phyloP scores from a whole-genome alignment of 306 rosid genomes.

The Oemleria cerasiformis region DNA sequence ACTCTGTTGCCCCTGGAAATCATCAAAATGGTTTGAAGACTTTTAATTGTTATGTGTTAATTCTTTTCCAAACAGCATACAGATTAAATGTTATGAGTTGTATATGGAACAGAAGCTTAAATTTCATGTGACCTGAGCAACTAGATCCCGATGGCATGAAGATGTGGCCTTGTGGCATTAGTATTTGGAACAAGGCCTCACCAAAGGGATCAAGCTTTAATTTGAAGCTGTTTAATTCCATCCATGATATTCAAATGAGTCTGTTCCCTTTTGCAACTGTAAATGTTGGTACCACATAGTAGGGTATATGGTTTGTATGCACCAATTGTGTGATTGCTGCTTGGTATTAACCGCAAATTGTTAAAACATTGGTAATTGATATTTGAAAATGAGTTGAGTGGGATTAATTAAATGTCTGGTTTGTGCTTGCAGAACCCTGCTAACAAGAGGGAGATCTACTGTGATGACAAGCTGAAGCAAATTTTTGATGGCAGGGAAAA shows the following conservation, averaged over 20 bases:
- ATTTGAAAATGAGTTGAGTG: background rate
- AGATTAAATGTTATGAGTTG: background rate
- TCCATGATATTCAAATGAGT: background rate
- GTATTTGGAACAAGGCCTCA: background rate
- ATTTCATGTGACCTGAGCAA: background rate
- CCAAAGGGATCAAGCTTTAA: background rate
- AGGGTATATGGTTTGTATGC: background rate
- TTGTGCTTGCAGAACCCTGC: conserved; percentile 38
- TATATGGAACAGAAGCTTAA: no score
- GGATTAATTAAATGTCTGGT: background rate
- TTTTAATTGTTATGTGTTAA: background rate
- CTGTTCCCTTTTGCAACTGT: background rate
- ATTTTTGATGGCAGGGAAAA: conserved; percentile 44
- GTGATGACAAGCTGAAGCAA: conserved; percentile 44
- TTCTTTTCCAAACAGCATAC: no score
- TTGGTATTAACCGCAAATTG: background rate
- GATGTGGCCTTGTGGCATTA: background rate
- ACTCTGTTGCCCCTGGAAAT: background rate
- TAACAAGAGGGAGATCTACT: conserved; percentile 43
- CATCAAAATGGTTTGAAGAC: background rate
- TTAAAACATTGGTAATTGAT: background rate
- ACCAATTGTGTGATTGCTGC: background rate
- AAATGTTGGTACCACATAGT: background rate
- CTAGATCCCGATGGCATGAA: background rate
- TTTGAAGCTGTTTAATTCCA: background rate